Evolutionary conservation across 257 asterid genomes (phyloP).

Genomic region (Prunella vulgaris): DNA sequence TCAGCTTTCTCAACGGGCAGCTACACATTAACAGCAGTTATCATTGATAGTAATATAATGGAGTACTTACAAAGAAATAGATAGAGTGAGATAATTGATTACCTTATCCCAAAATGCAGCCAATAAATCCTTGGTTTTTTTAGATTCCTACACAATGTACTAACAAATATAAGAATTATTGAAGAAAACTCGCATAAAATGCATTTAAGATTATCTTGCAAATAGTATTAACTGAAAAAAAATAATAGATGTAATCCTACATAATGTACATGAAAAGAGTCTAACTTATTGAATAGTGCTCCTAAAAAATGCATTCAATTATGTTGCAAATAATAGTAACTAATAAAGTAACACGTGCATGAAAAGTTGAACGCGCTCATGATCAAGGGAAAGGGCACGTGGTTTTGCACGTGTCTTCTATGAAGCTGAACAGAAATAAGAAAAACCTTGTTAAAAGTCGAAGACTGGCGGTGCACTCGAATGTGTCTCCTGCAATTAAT

Average conservation of each 20-base stretch:
- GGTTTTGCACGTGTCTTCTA: slow-evolving; percentile 6
- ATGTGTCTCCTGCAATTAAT: slow-evolving; percentile 77
- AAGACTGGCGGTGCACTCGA: slow-evolving; percentile 73
- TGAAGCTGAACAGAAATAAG: slow-evolving; percentile 15
- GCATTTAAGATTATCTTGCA: neutral
- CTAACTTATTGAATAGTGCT: neutral
- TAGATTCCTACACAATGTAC: slow-evolving; percentile 52
- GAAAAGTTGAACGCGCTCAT: neutral
- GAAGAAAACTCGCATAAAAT: neutral
- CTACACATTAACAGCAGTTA: slow-evolving; percentile 39
- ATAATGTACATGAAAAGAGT: neutral
- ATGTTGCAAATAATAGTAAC: neutral
- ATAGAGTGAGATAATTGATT: slow-evolving; percentile 12
- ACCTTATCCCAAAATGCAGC: slow-evolving; percentile 93
- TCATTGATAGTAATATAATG: slow-evolving; percentile 7
- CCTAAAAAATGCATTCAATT: neutral
- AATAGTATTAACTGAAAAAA: neutral
- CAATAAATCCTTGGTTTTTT: slow-evolving; percentile 54
- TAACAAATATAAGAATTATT: slow-evolving; percentile 21
- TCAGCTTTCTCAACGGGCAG: slow-evolving; percentile 55
- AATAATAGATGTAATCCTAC: neutral
- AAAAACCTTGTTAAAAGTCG: slow-evolving; percentile 59
- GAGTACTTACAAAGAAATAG: slow-evolving; percentile 13
- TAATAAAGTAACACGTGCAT: neutral
- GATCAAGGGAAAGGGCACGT: slow-evolving; percentile 15